Evolutionary conservation across 2,329 filamentous ascomycete genomes (phyloP).

Genomic region (Ophiostoma tasmaniense): DNA sequence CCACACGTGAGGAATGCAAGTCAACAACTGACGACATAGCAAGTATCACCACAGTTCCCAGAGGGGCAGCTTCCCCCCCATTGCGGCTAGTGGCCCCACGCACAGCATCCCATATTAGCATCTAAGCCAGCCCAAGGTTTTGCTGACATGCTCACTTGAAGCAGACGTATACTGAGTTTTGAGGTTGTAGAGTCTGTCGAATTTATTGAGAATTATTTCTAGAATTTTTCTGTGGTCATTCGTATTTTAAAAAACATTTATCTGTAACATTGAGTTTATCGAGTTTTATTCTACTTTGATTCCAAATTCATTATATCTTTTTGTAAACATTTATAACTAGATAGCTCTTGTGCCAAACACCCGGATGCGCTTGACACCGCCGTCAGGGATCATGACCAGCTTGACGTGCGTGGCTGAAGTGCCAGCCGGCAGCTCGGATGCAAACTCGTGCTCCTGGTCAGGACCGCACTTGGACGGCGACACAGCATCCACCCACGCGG

Average conservation of each 20-base stretch:
- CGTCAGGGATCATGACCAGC: constrained; percentile 86
- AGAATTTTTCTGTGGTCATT: no score
- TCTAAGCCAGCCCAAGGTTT: background rate
- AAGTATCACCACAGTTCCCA: background rate
- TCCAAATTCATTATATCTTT: background rate
- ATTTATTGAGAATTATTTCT: no score
- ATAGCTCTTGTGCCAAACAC: constrained; percentile 58
- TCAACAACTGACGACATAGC: background rate
- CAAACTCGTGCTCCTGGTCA: constrained; percentile 63
- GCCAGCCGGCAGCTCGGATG: constrained; percentile 41
- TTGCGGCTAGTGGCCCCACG: background rate
- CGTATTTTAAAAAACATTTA: no score
- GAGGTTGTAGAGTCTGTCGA: no score
- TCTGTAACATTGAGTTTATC: background rate
- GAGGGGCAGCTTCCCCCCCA: background rate
- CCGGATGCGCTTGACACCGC: constrained; percentile 80
- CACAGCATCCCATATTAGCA: background rate
- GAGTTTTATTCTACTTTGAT: background rate
- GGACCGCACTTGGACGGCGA: constrained; percentile 60
- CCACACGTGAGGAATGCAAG: background rate
- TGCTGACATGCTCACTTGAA: background rate
- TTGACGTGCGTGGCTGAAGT: constrained; percentile 72
- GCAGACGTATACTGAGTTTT: no score
- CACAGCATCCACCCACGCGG: constrained; percentile 59
- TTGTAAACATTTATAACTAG: no score